Base-by-base conservation (phyloP, 169 alveolate genomes). In the Neospora caninum region DNA sequence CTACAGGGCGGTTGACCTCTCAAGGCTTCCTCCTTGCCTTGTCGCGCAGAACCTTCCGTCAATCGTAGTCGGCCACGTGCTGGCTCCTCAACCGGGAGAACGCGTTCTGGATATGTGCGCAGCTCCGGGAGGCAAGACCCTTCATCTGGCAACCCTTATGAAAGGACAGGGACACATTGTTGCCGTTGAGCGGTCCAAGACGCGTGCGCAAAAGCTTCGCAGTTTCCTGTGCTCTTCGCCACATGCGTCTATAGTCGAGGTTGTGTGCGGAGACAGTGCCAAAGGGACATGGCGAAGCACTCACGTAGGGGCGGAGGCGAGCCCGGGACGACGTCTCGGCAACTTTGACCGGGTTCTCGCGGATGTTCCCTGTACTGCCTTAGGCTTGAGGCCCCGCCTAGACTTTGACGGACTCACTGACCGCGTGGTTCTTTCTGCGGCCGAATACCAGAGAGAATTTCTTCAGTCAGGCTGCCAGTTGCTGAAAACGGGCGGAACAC, bases 331-430 rank as follows among this genome's bases (percentile, higher is more conserved):
- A 18, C n/a, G n/a, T 25, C 84, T 91, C 25, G 54, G 45, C 31
- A 95, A 97, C 45, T 73, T 98, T 88, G 99, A 98, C 94, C 95
- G 99, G 95, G 99, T 98, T 58, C 95, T 98, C 43, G 96, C 98
- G 41, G 99, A 98, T 93, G 99, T 99, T 10, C 99, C 99, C 22
- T 98, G 99, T 94, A 96, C 98, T 0, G 99, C 99, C 58, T 93
- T 98, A 45, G 99, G 99, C 29, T 80, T 91, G n/a, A 83, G 94
- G 88, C 94, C 94, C 49, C 80, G 94, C 39, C 4, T 91, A 18
- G 91, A 78, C 22, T 78, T 31, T n/a, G 94, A 91, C 29, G 94
- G 43, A 53, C 80, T 80, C 45, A 82, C 25, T 39, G 54, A 38
- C 36, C 86, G 39, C 39, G 53, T 54, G 42, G 70, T 91, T 20